These are phyloP conservation scores for Lasiodiplodia sp. DNA, from an alignment of 2,329 filamentous ascomycete species.

Conservation along the genomic window DNA sequence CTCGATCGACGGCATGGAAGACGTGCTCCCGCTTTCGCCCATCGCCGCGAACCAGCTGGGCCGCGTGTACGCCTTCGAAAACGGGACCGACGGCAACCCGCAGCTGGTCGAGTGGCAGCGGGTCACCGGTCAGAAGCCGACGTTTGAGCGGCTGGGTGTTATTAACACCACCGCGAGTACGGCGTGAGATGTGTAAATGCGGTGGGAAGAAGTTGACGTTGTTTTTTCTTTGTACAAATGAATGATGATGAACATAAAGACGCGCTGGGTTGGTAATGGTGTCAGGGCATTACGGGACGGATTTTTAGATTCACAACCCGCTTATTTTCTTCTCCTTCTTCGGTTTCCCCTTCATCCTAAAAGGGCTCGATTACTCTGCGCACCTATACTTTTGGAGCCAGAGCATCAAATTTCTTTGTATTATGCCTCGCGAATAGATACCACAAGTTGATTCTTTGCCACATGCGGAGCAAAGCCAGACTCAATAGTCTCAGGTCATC, in stretches of 20 bases:
- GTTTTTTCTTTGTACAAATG: no score
- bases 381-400: no score
- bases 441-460: not conserved
- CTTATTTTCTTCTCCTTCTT: no score
- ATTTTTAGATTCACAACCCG: no score
- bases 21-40: not conserved
- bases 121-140: not conserved
- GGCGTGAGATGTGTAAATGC: not conserved
- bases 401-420: no score
- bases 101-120: conserved; percentile 16
- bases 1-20: conserved; percentile 4
- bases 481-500: not conserved
- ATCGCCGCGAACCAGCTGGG: conserved; percentile 24
- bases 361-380: no score
- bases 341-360: no score
- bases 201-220: no score
- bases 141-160: conserved; percentile 1
- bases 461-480: not conserved
- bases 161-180: not conserved
- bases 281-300: no score
- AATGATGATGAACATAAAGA: no score
- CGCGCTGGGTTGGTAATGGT: no score
- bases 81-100: not conserved
- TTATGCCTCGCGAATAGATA: not conserved
- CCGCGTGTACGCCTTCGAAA: conserved; percentile 17